phyloP scores from a whole-genome alignment of 495 filamentous ascomycete genomes.

The Halenospora varia region DNA sequence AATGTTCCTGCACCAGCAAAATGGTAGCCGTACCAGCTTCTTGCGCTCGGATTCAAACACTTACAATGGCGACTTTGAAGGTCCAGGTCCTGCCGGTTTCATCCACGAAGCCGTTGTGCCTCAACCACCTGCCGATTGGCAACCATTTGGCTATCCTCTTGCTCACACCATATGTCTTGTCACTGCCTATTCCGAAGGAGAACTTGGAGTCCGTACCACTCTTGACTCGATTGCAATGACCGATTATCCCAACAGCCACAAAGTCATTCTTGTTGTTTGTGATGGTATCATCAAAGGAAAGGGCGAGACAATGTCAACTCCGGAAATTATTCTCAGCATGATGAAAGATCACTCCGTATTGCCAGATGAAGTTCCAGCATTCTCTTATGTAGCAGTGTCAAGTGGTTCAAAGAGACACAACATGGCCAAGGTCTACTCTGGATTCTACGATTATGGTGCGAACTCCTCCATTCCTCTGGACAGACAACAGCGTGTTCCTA shows the following conservation, averaged over 20 bases:
- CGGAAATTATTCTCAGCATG: slow-evolving; percentile 88
- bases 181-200: slow-evolving; percentile 96
- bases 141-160: slow-evolving; percentile 92
- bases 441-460: slow-evolving; percentile 94
- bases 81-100: slow-evolving; percentile 78
- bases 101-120: slow-evolving; percentile 95
- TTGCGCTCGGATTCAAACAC: slow-evolving; percentile 38
- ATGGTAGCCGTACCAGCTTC: slow-evolving; percentile 59
- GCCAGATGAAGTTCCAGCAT: slow-evolving; percentile 76
- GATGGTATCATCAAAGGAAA: slow-evolving; percentile 98
- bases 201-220: slow-evolving; percentile 87
- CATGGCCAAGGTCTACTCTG: slow-evolving; percentile 97
- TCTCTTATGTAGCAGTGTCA: slow-evolving; percentile 95
- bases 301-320: slow-evolving; percentile 82
- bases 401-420: slow-evolving; percentile 97
- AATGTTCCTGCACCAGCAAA: slow-evolving; percentile 65
- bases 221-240: slow-evolving; percentile 96
- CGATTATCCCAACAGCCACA: slow-evolving; percentile 98
- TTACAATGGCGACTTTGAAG: slow-evolving; percentile 56
- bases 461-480: slow-evolving; percentile 73
- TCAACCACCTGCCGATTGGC: slow-evolving; percentile 95
- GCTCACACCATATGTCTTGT: slow-evolving; percentile 93
- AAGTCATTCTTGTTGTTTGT: slow-evolving; percentile 91
- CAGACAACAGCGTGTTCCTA: slow-evolving; percentile 96
- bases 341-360: slow-evolving; percentile 83